phyloP scores from a whole-genome alignment of 192 early-diverging fungal species.

The Paraglomus brasilianum region DNA sequence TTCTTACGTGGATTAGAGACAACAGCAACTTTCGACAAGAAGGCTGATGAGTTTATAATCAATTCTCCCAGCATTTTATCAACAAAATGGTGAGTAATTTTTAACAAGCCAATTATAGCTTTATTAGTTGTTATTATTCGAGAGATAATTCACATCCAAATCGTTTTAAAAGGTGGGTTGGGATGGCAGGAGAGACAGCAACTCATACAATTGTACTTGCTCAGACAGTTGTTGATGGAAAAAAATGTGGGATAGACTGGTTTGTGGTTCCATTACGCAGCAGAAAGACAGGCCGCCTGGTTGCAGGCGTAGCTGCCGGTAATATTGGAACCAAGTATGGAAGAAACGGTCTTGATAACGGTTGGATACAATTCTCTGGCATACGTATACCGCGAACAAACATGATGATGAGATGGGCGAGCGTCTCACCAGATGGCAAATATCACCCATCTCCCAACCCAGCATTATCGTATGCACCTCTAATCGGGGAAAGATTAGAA shows the following conservation, averaged over 20 bases:
- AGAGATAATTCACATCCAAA: neutral
- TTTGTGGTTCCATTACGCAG: slow-evolving; percentile 64
- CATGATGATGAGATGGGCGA: slow-evolving; percentile 61
- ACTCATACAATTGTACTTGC: slow-evolving; percentile 63
- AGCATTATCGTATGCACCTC: slow-evolving; percentile 54
- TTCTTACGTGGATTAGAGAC: slow-evolving; percentile 64
- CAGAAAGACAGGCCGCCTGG: slow-evolving; percentile 44
- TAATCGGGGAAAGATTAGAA: slow-evolving; percentile 65
- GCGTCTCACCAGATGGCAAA: slow-evolving; percentile 51
- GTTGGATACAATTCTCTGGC: slow-evolving; percentile 63
- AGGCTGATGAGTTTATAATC: slow-evolving; percentile 58
- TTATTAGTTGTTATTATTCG: neutral
- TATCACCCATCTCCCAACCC: slow-evolving; percentile 56
- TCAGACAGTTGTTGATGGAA: slow-evolving; percentile 58
- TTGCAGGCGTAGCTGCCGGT: slow-evolving; percentile 55
- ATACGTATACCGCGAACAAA: slow-evolving; percentile 56
- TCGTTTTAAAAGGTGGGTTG: slow-evolving; percentile 49
- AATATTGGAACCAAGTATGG: slow-evolving; percentile 64
- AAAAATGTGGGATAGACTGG: slow-evolving; percentile 63
- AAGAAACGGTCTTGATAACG: slow-evolving; percentile 62
- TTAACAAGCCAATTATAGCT: neutral
- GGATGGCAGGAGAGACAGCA: slow-evolving; percentile 62
- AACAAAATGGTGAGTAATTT: slow-evolving; percentile 52
- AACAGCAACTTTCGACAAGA: slow-evolving; percentile 60
- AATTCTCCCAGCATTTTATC: slow-evolving; percentile 57